Evolutionary conservation across 2,329 filamentous ascomycete genomes (phyloP).

Genomic region (Lanzia echinophila): DNA sequence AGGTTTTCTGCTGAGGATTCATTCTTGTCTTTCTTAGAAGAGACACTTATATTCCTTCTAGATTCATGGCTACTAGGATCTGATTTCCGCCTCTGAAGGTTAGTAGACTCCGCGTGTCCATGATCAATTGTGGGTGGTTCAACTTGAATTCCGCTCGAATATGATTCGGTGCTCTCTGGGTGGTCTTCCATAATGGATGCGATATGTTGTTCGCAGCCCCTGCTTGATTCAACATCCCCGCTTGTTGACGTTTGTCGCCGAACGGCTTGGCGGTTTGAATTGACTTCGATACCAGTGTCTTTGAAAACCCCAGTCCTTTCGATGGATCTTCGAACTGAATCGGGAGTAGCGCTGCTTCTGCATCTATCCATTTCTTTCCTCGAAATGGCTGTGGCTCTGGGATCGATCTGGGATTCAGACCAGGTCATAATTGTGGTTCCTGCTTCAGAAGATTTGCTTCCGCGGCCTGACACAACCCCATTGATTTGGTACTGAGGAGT

Average conservation of each 20-base stretch:
- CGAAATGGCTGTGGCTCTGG: constrained; percentile 2
- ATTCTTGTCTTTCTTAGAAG: not conserved
- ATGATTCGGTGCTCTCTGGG: not conserved
- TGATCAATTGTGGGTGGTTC: not conserved
- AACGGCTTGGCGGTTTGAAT: not conserved
- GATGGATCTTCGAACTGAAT: constrained; percentile 19
- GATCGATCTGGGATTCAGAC: constrained; percentile 24
- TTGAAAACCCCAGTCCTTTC: constrained; percentile 24
- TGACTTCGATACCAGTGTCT: constrained; percentile 21
- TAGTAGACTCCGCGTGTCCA: not conserved
- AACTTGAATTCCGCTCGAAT: not conserved
- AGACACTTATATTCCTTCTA: no score
- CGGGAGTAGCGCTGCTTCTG: constrained; percentile 19
- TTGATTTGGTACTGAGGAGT: not conserved
- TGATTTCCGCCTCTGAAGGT: not conserved
- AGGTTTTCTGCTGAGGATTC: not conserved
- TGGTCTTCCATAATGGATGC: not conserved
- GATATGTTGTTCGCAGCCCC: not conserved
- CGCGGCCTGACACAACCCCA: not conserved
- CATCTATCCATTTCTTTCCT: not conserved
- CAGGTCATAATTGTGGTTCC: constrained; percentile 21
- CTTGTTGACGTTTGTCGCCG: not conserved
- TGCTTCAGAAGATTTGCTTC: constrained; percentile 10
- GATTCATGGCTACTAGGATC: not conserved
- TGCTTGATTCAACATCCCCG: not conserved